Percentiles rank a stretch among this genome's conserved stretches.
phyloP scores from a whole-genome alignment of 2,329 filamentous ascomycete species.

The Neonectria neomacrospora region DNA sequence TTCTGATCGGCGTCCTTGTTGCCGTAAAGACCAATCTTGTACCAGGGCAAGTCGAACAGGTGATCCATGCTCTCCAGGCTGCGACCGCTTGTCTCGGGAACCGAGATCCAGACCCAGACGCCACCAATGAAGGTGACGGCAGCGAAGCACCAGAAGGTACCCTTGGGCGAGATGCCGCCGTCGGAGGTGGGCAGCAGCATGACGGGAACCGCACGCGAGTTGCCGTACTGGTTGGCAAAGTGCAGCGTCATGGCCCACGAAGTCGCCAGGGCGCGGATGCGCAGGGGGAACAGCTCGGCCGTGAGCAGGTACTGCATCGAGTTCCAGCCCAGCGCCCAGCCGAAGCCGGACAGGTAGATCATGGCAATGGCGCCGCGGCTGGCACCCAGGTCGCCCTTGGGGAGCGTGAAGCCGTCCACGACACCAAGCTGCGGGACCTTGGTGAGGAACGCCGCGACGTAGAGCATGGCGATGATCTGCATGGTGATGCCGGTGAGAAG shows the following conservation, averaged over 20 bases:
- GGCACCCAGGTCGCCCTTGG: slow-evolving; percentile 60
- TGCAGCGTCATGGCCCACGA: slow-evolving; percentile 82
- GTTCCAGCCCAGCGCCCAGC: slow-evolving; percentile 80
- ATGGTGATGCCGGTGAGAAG: slow-evolving; percentile 69
- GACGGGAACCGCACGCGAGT: slow-evolving; percentile 77
- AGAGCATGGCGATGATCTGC: slow-evolving; percentile 70
- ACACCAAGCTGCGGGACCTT: slow-evolving; percentile 69
- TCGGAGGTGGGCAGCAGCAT: slow-evolving; percentile 68
- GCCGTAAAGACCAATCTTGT: slow-evolving; percentile 72
- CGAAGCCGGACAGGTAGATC: slow-evolving; percentile 76
- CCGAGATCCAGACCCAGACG: slow-evolving; percentile 75
- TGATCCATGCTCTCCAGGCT: slow-evolving; percentile 76
- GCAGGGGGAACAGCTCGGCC: slow-evolving; percentile 80
- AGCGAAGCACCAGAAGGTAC: slow-evolving; percentile 82
- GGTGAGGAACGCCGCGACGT: slow-evolving; percentile 70
- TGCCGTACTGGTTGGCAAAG: slow-evolving; percentile 83
- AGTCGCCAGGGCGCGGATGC: slow-evolving; percentile 76
- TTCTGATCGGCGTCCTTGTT: slow-evolving; percentile 62
- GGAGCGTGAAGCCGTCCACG: slow-evolving; percentile 60
- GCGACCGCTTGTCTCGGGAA: slow-evolving; percentile 78
- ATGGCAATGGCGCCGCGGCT: slow-evolving; percentile 77
- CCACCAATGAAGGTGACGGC: slow-evolving; percentile 75
- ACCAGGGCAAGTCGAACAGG: slow-evolving; percentile 79
- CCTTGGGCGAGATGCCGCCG: slow-evolving; percentile 66
- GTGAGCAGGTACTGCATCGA: slow-evolving; percentile 83